These are phyloP conservation scores for Arthonia radiata DNA, from an alignment of 495 filamentous ascomycete species.

Conservation along the genomic window DNA sequence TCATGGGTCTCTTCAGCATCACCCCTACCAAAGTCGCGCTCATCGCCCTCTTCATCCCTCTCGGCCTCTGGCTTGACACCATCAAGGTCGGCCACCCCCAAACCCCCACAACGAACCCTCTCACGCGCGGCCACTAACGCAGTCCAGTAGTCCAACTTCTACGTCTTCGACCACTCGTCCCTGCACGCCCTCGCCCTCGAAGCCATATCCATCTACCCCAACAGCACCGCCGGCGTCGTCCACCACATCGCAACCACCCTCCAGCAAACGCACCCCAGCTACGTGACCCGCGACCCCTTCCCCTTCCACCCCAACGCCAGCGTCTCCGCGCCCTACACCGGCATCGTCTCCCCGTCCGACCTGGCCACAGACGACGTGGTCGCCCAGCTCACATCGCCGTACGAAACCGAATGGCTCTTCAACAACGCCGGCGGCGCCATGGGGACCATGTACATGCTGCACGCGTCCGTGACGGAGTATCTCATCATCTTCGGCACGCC, in stretches of 20 bases:
- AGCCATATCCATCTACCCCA: constrained; percentile 39
- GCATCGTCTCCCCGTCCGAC: constrained; percentile 9
- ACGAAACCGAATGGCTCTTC: constrained; percentile 43
- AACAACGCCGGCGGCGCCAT: constrained; percentile 38
- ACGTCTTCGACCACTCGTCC: constrained; percentile 45
- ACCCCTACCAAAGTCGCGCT: no score
- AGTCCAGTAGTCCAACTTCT: no score
- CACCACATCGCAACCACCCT: constrained; percentile 30
- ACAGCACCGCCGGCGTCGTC: constrained; percentile 44
- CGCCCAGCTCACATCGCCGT: no score
- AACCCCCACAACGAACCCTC: no score
- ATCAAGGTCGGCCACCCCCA: no score
- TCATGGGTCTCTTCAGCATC: no score
- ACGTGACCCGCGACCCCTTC: constrained; percentile 28
- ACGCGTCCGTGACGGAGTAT: constrained; percentile 55
- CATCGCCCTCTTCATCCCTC: no score
- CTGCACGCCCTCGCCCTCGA: constrained; percentile 41
- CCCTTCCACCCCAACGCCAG: constrained; percentile 35
- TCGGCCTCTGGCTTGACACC: no score
- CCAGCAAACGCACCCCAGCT: no score
- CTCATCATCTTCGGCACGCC: constrained; percentile 63
- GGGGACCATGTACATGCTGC: constrained; percentile 76
- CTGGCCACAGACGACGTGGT: no score
- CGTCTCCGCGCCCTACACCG: constrained; percentile 24
- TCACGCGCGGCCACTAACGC: no score